Evolutionary conservation across 495 filamentous ascomycete genomes (phyloP), one percentile per base, ranked within the genome.

Genomic region (Penicillium fimorum): DNA sequence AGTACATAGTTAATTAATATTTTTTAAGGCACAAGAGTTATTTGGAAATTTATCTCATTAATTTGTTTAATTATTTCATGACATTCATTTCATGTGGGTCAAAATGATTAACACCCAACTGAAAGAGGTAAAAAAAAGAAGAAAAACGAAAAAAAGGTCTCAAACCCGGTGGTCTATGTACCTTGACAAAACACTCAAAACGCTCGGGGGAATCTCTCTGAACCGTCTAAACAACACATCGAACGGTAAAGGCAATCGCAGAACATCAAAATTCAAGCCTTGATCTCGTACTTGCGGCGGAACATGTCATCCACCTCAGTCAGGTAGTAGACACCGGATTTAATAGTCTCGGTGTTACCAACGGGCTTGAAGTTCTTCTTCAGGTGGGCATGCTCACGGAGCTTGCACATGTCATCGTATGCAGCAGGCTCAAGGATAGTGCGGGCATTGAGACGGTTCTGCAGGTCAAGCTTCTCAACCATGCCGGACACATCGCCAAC

Each of bases 401-500:
- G 82, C 57, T 88, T 82, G 77, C 94, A 98, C 87, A 96, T 95
- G 87, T 88, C 83, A 70, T 96, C 94, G 63, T 96, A 98, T 5
- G 87, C 84, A 80, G 91, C 79, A 13, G 94, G 94, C 43, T 85
- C 71, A 40, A 98, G 87, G 22, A 82, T 81, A 48, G 82, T 84
- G 55, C 94, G 77, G 22, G 80, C 73, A 17, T 87, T 83, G 48
- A 98, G 79, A 55, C 89, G 84, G 71, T 82, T 83, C 59, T 91
- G 84, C 64, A 98, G 77, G 70, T 96, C 83, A 22, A 97, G 71
- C 61, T 87, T 86, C 82, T 91, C 83, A 60, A 81, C 76, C 56
- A 98, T 89, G 56, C 80, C 72, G 49, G 86, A 85, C 46, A 87
- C 87, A 74, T 85, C 87, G 52, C 92, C 92, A 46, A 82, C 82